Conservation (phyloP, 345 rosid species). For the Turnera subulata region DNA sequence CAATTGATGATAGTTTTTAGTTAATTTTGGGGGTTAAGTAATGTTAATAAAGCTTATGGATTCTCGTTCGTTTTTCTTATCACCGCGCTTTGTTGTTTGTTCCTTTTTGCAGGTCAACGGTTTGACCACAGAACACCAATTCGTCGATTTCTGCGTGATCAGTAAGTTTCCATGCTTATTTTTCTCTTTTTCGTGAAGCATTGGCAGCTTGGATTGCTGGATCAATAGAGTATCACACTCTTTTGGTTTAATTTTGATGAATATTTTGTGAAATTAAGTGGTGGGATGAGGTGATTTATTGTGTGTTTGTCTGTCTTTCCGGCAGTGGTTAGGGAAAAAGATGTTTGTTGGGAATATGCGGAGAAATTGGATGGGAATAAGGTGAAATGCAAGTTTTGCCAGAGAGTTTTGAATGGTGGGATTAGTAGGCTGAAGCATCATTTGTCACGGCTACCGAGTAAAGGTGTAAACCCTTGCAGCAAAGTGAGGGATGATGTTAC, state of each 20-base stretch:
- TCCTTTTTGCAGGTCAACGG: background rate
- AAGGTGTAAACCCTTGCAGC: conserved; percentile 88
- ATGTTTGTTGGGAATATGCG: conserved; percentile 88
- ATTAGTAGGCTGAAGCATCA: conserved; percentile 91
- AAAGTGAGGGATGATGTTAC: conserved; percentile 81
- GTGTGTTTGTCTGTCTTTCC: conserved; percentile 4
- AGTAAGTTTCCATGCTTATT: background rate
- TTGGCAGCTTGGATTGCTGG: too few relatives aligned
- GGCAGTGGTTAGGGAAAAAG: conserved; percentile 91
- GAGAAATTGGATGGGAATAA: conserved; percentile 87
- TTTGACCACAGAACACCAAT: too few relatives aligned
- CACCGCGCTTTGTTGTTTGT: background rate
- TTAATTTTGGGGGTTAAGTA: too few relatives aligned
- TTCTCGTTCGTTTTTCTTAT: too few relatives aligned
- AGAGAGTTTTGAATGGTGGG: conserved; percentile 71
- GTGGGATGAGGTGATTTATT: background rate
- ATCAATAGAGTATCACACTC: too few relatives aligned
- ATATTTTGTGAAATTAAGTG: background rate
- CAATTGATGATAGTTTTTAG: too few relatives aligned
- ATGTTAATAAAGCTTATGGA: too few relatives aligned
- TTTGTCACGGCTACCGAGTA: conserved; percentile 78
- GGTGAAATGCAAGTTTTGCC: conserved; percentile 77
- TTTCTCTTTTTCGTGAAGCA: background rate
- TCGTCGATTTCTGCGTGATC: too few relatives aligned
- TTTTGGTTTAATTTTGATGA: conserved; percentile 6